phyloP scores from a whole-genome alignment of 805 yeast species.

The Hanseniaspora mollemarum region DNA sequence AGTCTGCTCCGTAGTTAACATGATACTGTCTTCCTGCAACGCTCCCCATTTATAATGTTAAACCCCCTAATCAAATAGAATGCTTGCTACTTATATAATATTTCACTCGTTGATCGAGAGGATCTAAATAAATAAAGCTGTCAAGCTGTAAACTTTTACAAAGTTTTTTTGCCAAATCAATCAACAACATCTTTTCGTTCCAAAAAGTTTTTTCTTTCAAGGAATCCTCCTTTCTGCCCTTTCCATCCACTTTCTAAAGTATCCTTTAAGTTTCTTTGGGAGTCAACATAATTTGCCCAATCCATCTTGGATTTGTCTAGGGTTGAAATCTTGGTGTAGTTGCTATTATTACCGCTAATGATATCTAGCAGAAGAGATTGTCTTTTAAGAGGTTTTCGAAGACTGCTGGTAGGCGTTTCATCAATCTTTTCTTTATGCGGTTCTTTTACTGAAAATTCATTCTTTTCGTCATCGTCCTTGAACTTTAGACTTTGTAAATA shows the following conservation, averaged over 20 bases:
- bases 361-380: conserved; percentile 69
- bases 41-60: conserved; percentile 43
- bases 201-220: conserved; percentile 85
- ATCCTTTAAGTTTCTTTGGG: conserved; percentile 62
- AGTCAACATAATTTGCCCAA: conserved; percentile 90
- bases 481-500: conserved; percentile 48
- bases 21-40: conserved; percentile 60
- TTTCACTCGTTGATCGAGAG: background rate
- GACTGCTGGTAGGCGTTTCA: conserved; percentile 28
- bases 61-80: background rate
- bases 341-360: conserved; percentile 40
- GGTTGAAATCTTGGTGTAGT: conserved; percentile 74
- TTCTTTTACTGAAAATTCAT: conserved; percentile 13
- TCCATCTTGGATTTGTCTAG: conserved; percentile 85
- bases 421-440: conserved; percentile 15
- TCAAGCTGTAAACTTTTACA: background rate
- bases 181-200: conserved; percentile 36
- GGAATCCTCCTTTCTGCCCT: conserved; percentile 60
- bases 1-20: conserved; percentile 65
- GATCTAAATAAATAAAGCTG: background rate
- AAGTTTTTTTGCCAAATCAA: background rate
- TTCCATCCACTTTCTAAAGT: conserved; percentile 50
- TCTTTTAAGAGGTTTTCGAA: conserved; percentile 53
- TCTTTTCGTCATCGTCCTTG: conserved; percentile 21
- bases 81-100: background rate